phyloP scores from a whole-genome alignment of 2,329 filamentous ascomycete species.

The Emericellopsis atlantica region DNA sequence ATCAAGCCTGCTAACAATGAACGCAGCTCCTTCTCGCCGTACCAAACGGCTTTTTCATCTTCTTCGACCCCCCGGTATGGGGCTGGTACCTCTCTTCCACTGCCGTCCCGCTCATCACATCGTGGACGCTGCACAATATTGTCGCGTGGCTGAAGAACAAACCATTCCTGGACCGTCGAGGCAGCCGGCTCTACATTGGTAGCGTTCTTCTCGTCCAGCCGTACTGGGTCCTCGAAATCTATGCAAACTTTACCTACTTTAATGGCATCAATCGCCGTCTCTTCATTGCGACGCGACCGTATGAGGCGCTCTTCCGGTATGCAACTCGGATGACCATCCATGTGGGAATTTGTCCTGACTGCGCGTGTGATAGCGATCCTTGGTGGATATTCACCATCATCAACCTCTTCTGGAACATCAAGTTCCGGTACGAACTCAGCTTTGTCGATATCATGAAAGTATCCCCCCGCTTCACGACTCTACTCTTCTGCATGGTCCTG shows the following conservation, averaged over 20 bases:
- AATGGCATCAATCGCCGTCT: conserved; percentile 35
- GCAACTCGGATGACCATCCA: not conserved
- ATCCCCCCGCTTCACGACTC: conserved; percentile 51
- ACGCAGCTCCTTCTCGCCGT: conserved; percentile 39
- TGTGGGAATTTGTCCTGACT: not conserved
- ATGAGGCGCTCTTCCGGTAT: conserved; percentile 46
- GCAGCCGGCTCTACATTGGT: conserved; percentile 42
- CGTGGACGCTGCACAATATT: conserved; percentile 52
- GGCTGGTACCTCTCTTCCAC: conserved; percentile 52
- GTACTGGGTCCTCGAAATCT: conserved; percentile 54
- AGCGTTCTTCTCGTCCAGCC: conserved; percentile 46
- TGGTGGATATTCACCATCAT: conserved; percentile 56
- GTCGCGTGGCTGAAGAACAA: conserved; percentile 56
- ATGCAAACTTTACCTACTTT: conserved; percentile 53
- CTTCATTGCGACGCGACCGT: conserved; percentile 41
- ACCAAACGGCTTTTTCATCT: conserved; percentile 46
- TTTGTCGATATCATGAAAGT: conserved; percentile 43
- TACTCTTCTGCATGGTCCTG: conserved; percentile 47
- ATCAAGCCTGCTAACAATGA: not conserved
- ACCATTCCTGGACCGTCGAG: conserved; percentile 39
- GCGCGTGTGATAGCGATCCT: conserved; percentile 32
- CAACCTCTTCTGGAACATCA: conserved; percentile 51
- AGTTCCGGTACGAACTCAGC: conserved; percentile 45
- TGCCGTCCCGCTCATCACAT: conserved; percentile 48
- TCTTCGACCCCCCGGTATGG: conserved; percentile 36